Percentiles rank a stretch among this genome's conserved stretches.
Conservation (phyloP, 768 basidiomycete species). For the Lyophyllum semitale region DNA sequence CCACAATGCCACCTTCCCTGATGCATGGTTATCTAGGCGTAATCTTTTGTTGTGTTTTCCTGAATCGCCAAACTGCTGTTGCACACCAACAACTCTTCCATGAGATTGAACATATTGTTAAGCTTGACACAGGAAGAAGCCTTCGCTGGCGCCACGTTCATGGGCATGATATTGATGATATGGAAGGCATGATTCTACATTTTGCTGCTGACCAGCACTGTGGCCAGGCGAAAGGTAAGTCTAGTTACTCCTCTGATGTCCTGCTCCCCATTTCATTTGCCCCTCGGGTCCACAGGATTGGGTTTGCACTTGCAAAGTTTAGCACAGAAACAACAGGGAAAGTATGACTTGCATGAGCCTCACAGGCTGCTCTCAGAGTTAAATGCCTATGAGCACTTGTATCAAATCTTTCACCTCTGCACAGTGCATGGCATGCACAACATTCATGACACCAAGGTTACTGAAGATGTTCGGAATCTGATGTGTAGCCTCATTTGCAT, state of each 20-base stretch:
- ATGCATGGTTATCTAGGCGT: background rate
- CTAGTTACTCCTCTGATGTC: background rate
- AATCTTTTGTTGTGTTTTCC: background rate
- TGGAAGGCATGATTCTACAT: conserved; percentile 20
- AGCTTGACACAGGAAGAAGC: conserved; percentile 19
- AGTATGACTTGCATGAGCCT: background rate
- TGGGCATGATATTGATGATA: conserved; percentile 7
- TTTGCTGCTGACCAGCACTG: conserved; percentile 21
- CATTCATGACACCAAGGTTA: background rate
- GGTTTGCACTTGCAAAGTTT: background rate
- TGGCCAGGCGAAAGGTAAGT: conserved; percentile 24
- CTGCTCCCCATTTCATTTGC: too few relatives aligned
- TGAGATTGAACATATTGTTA: conserved; percentile 19
- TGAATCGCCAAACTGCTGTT: conserved; percentile 14
- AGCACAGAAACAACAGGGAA: background rate
- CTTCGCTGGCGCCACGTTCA: conserved; percentile 24
- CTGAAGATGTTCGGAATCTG: background rate
- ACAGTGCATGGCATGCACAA: background rate
- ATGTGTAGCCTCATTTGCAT: background rate
- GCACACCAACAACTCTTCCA: conserved; percentile 20
- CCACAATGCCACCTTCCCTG: background rate
- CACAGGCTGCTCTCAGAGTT: conserved; percentile 8
- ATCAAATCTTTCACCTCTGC: background rate
- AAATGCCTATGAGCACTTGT: background rate
- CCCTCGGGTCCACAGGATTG: background rate